Conservation (phyloP, 352 stramenopile genomes). For the Phytophthora vignae region DNA sequence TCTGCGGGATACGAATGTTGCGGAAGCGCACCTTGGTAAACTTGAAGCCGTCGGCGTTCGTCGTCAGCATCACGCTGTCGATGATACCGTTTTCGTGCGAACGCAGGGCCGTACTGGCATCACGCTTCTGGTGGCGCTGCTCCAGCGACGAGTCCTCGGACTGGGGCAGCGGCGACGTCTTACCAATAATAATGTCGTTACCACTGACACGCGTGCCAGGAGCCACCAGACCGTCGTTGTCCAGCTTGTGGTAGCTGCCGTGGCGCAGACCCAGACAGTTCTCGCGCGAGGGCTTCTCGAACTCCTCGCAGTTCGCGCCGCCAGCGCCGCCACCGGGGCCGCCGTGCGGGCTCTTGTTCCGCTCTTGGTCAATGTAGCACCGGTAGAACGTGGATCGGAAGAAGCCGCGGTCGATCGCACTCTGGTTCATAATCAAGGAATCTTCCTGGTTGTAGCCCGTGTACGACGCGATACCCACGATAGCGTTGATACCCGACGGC, state of each 20-base stretch:
- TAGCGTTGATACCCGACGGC: slow-evolving; percentile 98
- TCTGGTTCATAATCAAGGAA: slow-evolving; percentile 99
- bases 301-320: slow-evolving; percentile 89
- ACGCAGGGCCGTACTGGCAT: slow-evolving; percentile 97
- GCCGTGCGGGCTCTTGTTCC: slow-evolving; percentile 86
- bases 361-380: slow-evolving; percentile 97
- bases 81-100: slow-evolving; percentile 99
- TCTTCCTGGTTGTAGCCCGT: slow-evolving; percentile 99
- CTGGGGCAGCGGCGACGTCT: slow-evolving; percentile 94
- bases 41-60: slow-evolving; percentile 97
- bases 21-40: slow-evolving; percentile 98
- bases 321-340: slow-evolving; percentile 60
- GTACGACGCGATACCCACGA: slow-evolving; percentile 91
- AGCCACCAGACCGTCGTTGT: slow-evolving; percentile 97
- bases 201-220: slow-evolving; percentile 97
- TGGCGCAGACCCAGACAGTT: slow-evolving; percentile 95
- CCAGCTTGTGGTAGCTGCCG: slow-evolving; percentile 99
- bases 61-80: slow-evolving; percentile 99
- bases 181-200: slow-evolving; percentile 99
- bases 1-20: slow-evolving; percentile 98
- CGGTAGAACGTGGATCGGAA: slow-evolving; percentile 99
- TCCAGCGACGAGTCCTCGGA: slow-evolving; percentile 84
- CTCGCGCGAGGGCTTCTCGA: slow-evolving; percentile 97
- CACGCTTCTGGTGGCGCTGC: slow-evolving; percentile 95
- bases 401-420: slow-evolving; percentile 98